Percentiles rank a stretch among this genome's conserved stretches.
Evolutionary conservation across 179 eudicot species (phyloP).

Genomic region (Dionaea muscipula): DNA sequence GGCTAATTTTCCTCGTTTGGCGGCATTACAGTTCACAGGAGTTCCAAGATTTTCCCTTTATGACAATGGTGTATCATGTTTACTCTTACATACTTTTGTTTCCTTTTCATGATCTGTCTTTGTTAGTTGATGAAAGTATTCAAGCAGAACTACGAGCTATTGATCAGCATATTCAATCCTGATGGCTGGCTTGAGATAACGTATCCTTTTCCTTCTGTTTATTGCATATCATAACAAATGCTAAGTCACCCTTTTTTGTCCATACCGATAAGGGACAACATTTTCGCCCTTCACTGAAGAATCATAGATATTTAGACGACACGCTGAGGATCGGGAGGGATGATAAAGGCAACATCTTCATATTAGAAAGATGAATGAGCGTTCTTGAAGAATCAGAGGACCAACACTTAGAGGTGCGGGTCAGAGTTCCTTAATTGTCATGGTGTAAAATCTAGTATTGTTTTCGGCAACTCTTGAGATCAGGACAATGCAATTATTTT

Average conservation of each 20-base stretch:
- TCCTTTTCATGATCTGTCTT: not conserved
- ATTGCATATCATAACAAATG: not conserved
- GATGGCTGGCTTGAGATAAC: conserved; percentile 92
- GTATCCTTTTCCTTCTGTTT: conserved; percentile 39
- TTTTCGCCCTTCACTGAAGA: conserved; percentile 21
- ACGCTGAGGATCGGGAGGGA: conserved; percentile 72
- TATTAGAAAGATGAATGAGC: conserved; percentile 49
- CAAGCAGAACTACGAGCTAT: conserved; percentile 57
- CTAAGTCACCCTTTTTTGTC: not conserved
- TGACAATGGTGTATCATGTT: not conserved
- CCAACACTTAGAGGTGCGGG: no score
- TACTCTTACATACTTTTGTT: not conserved
- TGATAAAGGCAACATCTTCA: conserved; percentile 67
- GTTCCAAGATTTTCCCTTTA: no score
- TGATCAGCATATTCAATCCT: conserved; percentile 75
- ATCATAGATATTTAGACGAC: conserved; percentile 63
- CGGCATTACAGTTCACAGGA: no score
- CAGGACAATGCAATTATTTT: no score
- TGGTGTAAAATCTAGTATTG: no score
- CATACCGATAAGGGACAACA: no score
- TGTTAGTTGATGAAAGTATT: conserved; percentile 68
- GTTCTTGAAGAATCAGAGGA: conserved; percentile 1
- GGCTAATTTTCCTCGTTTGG: not conserved
- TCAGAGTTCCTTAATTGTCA: no score
- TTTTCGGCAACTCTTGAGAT: no score